Base-by-base conservation (phyloP, 2,329 filamentous ascomycete genomes). In the Lachnellula suecica region DNA sequence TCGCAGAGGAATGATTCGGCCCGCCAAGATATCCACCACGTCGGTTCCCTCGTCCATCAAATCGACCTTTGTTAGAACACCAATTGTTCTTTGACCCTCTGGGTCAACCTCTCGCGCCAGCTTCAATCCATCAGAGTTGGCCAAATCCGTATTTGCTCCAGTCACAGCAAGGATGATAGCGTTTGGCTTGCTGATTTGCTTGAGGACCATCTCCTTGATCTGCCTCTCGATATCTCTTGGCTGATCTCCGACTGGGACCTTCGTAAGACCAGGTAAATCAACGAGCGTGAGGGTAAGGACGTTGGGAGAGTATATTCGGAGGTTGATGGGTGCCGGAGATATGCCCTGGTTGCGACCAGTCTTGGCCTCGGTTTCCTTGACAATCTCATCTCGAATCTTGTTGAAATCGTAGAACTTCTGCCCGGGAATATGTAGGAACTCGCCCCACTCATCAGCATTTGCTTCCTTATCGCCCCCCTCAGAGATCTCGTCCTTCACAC, bases 21-120 rank as follows among this genome's bases (percentile, higher is more conserved):
- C 95, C 60, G 94, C 95, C 66, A 99, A 80, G 77, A 99, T 99
- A 73, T 99, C 94, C 62, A 99, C 93, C 38, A 97, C 94, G 68
- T 99, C 94, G 48, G 94, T 99, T 50, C 94, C 94, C 23, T 96
- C 91, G 71, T 99, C 94, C 94, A 99, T 99, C 68, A 99, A 75
- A 75, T 99, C 94, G 56, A 99, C 92, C 81, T 99, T 99, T 64
- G 93, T 97, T 65, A 99, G 81, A 57, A 99, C 94, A 82, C 94
- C 94, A 61, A 99, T 99, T 45, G 94, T 99, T 70, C 94, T 84
- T 76, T 97, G 93, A 67, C 94, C 94, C 70, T 99, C 92, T 3
- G 93, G 93, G 66, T 99, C 94, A 38, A 99, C 94, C 75, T 99
- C 93, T 66, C 94, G 84, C 37, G 94, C 94, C 63, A 99, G 81